Percentiles rank a stretch among this genome's conserved stretches.
These are phyloP conservation scores for Aspergillus proliferans DNA, from an alignment of 2,329 filamentous ascomycete species.

Conservation along the genomic window DNA sequence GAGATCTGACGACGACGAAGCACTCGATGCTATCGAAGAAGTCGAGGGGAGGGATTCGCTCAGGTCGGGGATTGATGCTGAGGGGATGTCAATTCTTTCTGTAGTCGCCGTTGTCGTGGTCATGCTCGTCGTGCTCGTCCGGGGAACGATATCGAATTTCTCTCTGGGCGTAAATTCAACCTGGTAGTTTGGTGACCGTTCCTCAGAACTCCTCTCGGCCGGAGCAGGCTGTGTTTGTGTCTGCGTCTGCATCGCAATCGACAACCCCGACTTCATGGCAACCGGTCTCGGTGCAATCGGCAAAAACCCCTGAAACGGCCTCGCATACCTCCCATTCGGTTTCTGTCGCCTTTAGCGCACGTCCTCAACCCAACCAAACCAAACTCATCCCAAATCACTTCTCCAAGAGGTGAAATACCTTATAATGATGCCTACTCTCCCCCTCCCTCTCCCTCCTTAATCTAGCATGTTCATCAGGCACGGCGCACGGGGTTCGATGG, in stretches of 20 bases:
- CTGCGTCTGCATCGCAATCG: not conserved
- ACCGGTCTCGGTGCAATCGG: constrained; percentile 15
- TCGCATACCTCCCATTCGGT: constrained; percentile 9
- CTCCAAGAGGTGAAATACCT: constrained; percentile 7
- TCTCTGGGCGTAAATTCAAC: no score
- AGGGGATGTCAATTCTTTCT: no score
- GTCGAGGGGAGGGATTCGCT: no score
- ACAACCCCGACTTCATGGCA: constrained; percentile 1
- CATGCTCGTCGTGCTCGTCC: no score
- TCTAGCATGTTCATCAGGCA: constrained; percentile 80
- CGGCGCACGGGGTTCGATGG: constrained; percentile 76
- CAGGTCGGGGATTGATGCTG: no score
- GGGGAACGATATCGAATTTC: no score
- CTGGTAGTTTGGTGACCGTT: no score
- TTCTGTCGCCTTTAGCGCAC: constrained; percentile 6
- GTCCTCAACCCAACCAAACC: no score
- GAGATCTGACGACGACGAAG: not conserved
- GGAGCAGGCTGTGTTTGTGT: not conserved
- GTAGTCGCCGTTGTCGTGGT: no score
- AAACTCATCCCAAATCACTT: not conserved
- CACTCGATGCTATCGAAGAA: constrained; percentile 1
- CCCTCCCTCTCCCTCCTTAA: constrained; percentile 30
- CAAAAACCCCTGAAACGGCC: constrained; percentile 8
- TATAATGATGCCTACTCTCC: constrained; percentile 26
- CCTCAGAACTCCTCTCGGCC: no score